Evolutionary conservation across 768 basidiomycete species (phyloP).

Genomic region (Sistotremastrum niveocremeum): DNA sequence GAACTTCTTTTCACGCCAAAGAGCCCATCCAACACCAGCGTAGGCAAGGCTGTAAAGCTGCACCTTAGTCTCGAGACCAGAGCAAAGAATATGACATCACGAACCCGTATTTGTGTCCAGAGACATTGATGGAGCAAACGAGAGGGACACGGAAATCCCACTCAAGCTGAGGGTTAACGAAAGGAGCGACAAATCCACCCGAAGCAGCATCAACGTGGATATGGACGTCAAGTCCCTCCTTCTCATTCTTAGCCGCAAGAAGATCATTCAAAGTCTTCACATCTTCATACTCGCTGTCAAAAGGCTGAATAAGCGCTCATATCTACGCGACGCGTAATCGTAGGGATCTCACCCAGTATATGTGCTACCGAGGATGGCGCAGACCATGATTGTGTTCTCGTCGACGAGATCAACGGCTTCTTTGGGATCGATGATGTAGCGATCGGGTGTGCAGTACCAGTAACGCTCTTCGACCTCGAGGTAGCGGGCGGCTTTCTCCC

Average conservation of each 20-base stretch:
- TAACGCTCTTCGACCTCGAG: constrained; percentile 49
- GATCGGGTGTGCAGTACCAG: constrained; percentile 29
- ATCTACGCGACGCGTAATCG: too few species aligned
- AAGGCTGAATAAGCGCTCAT: too few species aligned
- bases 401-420: constrained; percentile 48
- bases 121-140: constrained; percentile 47
- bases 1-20: constrained; percentile 44
- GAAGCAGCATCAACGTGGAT: constrained; percentile 60
- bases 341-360: constrained; percentile 33
- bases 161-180: constrained; percentile 39
- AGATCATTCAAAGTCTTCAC: constrained; percentile 42
- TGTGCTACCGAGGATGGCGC: constrained; percentile 37
- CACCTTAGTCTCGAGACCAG: constrained; percentile 7
- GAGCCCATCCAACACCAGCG: constrained; percentile 45
- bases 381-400: constrained; percentile 59
- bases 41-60: constrained; percentile 19
- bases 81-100: constrained; percentile 10
- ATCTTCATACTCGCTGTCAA: constrained; percentile 33
- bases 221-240: constrained; percentile 44
- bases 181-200: constrained; percentile 51
- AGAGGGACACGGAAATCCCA: constrained; percentile 49
- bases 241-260: constrained; percentile 30
- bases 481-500: constrained; percentile 55
- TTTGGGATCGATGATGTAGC: constrained; percentile 41
- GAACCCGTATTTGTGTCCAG: constrained; percentile 46